Percentiles rank a stretch among this genome's conserved stretches.
Conservation (phyloP, 805 yeast genomes). For the Ogataea methylovora region DNA sequence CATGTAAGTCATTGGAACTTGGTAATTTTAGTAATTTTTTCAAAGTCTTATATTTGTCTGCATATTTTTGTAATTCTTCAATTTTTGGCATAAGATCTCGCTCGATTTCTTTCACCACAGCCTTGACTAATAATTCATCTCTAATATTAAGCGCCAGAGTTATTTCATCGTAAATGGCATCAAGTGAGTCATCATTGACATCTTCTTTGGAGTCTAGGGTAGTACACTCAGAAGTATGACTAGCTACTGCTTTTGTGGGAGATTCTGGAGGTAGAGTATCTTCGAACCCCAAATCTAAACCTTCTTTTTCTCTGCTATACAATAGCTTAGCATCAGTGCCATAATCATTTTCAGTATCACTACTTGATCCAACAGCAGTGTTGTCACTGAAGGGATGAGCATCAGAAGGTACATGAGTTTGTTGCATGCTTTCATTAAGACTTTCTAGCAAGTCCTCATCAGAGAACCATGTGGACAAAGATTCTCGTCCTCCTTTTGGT, state of each 20-base stretch:
- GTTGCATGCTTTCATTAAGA: no score
- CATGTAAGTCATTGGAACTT: background rate
- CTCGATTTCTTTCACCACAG: conserved; percentile 13
- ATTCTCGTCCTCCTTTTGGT: no score
- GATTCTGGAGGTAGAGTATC: no score
- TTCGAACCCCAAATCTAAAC: conserved; percentile 7
- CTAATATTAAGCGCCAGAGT: conserved; percentile 8
- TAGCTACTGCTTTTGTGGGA: no score
- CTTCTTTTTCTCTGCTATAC: conserved; percentile 11
- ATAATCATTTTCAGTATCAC: conserved; percentile 1
- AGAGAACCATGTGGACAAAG: no score
- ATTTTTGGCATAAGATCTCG: conserved; percentile 17
- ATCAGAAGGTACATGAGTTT: no score
- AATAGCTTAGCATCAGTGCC: conserved; percentile 8
- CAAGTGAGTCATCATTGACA: conserved; percentile 3
- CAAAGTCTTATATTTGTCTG: conserved; percentile 17
- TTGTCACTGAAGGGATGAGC: no score
- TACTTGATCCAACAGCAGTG: no score
- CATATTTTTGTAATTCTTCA: conserved; percentile 8
- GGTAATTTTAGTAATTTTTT: conserved; percentile 5
- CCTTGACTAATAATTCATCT: conserved; percentile 14
- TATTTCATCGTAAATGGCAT: conserved; percentile 8
- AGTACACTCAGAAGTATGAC: conserved; percentile 4
- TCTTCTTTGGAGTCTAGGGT: conserved; percentile 1
- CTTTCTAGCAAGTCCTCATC: no score